Conservation (phyloP, 192 early-diverging fungal species). For the Hyaloraphidium curvatum region DNA sequence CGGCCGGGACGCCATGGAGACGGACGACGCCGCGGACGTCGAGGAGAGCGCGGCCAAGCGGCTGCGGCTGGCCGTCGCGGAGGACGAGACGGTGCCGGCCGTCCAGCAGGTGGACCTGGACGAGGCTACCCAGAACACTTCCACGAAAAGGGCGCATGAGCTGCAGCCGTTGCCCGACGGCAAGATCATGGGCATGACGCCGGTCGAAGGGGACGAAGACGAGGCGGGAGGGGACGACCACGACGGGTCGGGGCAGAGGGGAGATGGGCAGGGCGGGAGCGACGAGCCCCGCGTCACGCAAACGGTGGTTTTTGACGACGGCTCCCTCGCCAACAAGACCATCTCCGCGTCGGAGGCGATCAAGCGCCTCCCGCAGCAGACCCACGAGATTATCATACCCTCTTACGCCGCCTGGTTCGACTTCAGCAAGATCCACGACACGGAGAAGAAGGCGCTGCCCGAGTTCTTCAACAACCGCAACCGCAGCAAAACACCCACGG, state of each 20-base stretch:
- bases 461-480: conserved; percentile 94
- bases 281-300: not conserved
- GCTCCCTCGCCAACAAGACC: conserved; percentile 7
- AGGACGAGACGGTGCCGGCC: not conserved
- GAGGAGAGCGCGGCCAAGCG: too few species aligned
- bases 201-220: not conserved
- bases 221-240: not conserved
- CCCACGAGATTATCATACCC: conserved; percentile 55
- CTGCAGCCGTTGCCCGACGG: not conserved
- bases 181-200: not conserved
- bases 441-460: conserved; percentile 72
- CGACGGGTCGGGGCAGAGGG: not conserved
- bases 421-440: conserved; percentile 55
- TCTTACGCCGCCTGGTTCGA: conserved; percentile 91
- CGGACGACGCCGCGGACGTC: too few species aligned
- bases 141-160: not conserved
- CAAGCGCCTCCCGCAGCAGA: conserved; percentile 43
- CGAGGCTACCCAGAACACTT: not conserved
- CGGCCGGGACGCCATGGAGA: too few species aligned
- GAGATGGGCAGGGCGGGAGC: not conserved
- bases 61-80: not conserved
- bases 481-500: conserved; percentile 72
- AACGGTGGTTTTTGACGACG: not conserved
- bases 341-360: conserved; percentile 54
- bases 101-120: conserved; percentile 11